Base-by-base conservation (phyloP, 2,329 filamentous ascomycete genomes). In the Trichoderma harzianum region DNA sequence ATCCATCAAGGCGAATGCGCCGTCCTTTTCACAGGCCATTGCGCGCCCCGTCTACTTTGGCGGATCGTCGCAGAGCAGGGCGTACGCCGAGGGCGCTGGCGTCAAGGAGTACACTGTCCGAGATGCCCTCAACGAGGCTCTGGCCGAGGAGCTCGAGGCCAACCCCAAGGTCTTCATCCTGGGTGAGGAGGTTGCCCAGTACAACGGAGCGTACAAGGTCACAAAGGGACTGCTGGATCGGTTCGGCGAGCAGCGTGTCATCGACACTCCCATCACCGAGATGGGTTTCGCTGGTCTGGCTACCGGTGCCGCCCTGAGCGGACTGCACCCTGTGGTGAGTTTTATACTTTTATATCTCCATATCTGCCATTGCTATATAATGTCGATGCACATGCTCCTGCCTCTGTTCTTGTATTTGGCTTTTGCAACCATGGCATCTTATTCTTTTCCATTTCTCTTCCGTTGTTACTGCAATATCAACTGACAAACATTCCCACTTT, bases 181-280 rank as follows among this genome's bases (percentile, higher is more conserved):
- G 72, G 96, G 96, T 79, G 96, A 99, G 88, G 96, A 99, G 87
- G 96, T 99, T 80, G 96, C 96, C 79, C 96, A 99, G 86, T 99
- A 99, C 88, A 99, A 99, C 84, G 96, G 96, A 88, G 95, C 95
- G 81, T 99, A 99, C 91, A 99, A 99, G 87, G 95, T 99, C 82
- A 99, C 96, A 80, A 98, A 97, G 88, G 96, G 96, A 77, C 90
- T 99, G 75, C 84, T 98, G 79, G 96, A 99, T 86, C 93, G 95
- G 79, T 99, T 99, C 83, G 96, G 96, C 78, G 95, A 97, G 74
- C 97, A 95, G 89, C 90, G 96, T 82, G 93, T 99, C 78, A 99
- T 99, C 80, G 96, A 99, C 84, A 97, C 93, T 76, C 96, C 96
- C 80, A 99, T 99, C 85, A 99, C 96, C 74, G 96, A 99, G 86